phyloP scores from a whole-genome alignment of 345 rosid species.

The Gynandropsis gynandra region DNA sequence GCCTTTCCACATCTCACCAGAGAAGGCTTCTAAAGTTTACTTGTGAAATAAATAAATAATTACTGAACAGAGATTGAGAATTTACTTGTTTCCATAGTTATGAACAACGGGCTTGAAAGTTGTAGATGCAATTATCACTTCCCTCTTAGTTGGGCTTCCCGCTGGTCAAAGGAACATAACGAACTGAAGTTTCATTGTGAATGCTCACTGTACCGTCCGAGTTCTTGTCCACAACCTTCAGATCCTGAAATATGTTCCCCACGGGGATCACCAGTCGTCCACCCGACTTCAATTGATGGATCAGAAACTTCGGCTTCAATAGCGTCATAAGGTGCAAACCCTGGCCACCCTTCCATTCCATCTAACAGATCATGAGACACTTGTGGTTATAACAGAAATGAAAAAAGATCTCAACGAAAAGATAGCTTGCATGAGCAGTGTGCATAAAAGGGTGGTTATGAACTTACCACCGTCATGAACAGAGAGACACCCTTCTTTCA shows the following conservation, averaged over 20 bases:
- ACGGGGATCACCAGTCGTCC: constrained; percentile 97
- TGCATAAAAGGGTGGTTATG: neutral
- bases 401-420: too few species aligned
- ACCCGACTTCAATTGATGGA: constrained; percentile 88
- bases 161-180: constrained; percentile 89
- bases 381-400: neutral
- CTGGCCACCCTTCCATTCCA: constrained; percentile 95
- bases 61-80: too few species aligned
- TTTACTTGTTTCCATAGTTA: too few species aligned
- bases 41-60: too few species aligned
- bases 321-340: constrained; percentile 86
- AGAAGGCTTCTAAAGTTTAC: too few species aligned
- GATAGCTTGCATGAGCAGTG: too few species aligned
- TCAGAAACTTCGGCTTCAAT: constrained; percentile 81
- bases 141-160: constrained; percentile 64
- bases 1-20: constrained; percentile 12
- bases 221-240: constrained; percentile 73
- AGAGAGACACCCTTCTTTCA: constrained; percentile 67
- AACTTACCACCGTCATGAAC: constrained; percentile 73
- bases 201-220: constrained; percentile 66
- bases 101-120: neutral
- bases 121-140: constrained; percentile 20
- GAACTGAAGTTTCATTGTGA: constrained; percentile 63
- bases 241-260: constrained; percentile 70
- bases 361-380: constrained; percentile 31